Conservation (phyloP, 2,329 filamentous ascomycete genomes). For the Epicoccum nigrum region DNA sequence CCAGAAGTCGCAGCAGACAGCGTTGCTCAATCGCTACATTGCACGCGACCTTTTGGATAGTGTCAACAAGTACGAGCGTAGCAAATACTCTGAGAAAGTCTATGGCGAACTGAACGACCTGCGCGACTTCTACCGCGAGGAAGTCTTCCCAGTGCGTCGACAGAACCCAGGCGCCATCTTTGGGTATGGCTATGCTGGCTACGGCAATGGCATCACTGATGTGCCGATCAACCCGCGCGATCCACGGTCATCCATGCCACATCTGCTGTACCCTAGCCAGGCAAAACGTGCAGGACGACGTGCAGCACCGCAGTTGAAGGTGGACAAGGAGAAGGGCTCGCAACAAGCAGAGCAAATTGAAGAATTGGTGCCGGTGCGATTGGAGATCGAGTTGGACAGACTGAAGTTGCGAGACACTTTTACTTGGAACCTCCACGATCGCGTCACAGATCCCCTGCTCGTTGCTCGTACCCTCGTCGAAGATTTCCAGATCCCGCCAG, state of each 20-base stretch:
- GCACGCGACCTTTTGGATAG: constrained; percentile 67
- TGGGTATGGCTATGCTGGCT: constrained; percentile 81
- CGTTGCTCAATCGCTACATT: constrained; percentile 68
- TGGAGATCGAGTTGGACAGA: constrained; percentile 96
- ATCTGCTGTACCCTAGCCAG: constrained; percentile 79
- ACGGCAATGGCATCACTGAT: constrained; percentile 84
- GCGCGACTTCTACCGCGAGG: constrained; percentile 36
- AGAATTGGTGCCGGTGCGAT: constrained; percentile 85
- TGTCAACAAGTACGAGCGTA: constrained; percentile 59
- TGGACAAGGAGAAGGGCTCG: constrained; percentile 76
- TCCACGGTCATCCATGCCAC: constrained; percentile 34
- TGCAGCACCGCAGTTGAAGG: constrained; percentile 73
- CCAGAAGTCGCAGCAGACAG: constrained; percentile 44
- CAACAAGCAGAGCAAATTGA: constrained; percentile 94
- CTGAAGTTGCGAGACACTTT: constrained; percentile 96
- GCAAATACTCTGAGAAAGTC: constrained; percentile 65
- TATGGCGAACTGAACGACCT: constrained; percentile 58
- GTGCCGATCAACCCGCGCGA: constrained; percentile 59
- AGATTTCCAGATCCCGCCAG: constrained; percentile 77
- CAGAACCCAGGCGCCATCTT: constrained; percentile 65
- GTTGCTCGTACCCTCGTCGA: constrained; percentile 92
- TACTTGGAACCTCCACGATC: constrained; percentile 97
- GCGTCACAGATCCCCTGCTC: constrained; percentile 76
- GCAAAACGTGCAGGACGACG: constrained; percentile 79
- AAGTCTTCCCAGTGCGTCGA: constrained; percentile 65